phyloP scores from a whole-genome alignment of 179 eudicot genomes.

The Silene coronaria region DNA sequence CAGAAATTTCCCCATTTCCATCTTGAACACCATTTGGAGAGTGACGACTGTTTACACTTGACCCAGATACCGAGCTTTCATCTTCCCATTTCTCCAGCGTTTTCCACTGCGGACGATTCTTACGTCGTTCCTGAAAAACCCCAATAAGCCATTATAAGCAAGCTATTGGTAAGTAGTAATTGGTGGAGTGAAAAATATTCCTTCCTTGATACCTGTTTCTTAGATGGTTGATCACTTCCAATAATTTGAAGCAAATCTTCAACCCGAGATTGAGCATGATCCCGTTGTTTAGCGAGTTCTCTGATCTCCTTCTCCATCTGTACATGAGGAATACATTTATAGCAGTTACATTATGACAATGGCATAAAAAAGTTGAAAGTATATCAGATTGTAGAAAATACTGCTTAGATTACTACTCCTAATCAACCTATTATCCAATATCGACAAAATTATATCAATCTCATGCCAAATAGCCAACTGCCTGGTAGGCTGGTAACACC shows the following conservation, averaged over 20 bases:
- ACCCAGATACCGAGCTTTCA: constrained; percentile 48
- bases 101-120: constrained; percentile 31
- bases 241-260: constrained; percentile 61
- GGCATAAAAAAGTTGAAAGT: neutral
- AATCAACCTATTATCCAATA: neutral
- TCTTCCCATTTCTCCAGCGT: constrained; percentile 35
- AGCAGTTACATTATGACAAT: neutral
- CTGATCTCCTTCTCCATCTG: constrained; percentile 83
- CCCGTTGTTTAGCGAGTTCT: constrained; percentile 65
- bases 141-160: neutral
- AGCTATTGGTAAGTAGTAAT: neutral
- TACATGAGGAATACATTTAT: neutral
- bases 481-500: neutral
- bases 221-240: constrained; percentile 51
- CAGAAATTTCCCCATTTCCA: constrained; percentile 22
- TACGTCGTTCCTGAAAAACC: constrained; percentile 28
- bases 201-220: constrained; percentile 36
- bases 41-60: constrained; percentile 40
- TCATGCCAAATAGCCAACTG: neutral
- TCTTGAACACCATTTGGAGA: constrained; percentile 25
- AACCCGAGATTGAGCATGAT: constrained; percentile 69
- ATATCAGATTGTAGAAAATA: neutral
- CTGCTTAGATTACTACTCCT: neutral
- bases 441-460: neutral
- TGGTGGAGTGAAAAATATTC: neutral